Evolutionary conservation across 179 eudicot genomes (phyloP).

Genomic region (Nepenthes alata): DNA sequence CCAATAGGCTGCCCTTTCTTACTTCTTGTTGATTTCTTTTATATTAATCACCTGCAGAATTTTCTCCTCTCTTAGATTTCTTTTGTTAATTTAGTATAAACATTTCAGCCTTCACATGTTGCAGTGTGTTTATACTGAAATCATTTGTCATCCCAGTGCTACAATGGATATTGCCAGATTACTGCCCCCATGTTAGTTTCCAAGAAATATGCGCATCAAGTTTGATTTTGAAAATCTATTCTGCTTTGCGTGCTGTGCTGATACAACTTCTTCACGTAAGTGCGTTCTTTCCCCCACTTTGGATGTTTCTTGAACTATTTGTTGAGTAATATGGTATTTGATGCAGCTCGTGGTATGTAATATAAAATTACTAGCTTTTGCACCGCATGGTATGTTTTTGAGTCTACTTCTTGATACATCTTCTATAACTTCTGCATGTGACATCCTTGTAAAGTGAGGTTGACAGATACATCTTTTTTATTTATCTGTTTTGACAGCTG

Average conservation of each 20-base stretch:
- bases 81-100: neutral
- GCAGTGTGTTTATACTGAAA: conserved; percentile 46
- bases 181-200: conserved; percentile 29
- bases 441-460: too few species aligned
- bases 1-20: too few species aligned
- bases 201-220: conserved; percentile 39
- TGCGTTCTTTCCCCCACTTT: conserved; percentile 10
- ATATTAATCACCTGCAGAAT: conserved; percentile 26
- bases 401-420: too few species aligned
- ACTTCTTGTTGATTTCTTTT: too few species aligned
- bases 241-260: conserved; percentile 43
- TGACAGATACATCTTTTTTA: too few species aligned
- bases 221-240: conserved; percentile 35
- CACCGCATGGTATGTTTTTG: too few species aligned
- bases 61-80: neutral
- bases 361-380: too few species aligned
- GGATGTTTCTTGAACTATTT: neutral
- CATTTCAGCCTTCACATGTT: conserved; percentile 1
- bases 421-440: too few species aligned
- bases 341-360: too few species aligned
- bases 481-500: too few species aligned
- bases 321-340: neutral
- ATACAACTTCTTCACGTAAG: conserved; percentile 77
- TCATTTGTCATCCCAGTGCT: conserved; percentile 58
- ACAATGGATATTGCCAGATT: conserved; percentile 76